Evolutionary conservation across 2,329 filamentous ascomycete genomes (phyloP).

Genomic region (Xylaria sp.): DNA sequence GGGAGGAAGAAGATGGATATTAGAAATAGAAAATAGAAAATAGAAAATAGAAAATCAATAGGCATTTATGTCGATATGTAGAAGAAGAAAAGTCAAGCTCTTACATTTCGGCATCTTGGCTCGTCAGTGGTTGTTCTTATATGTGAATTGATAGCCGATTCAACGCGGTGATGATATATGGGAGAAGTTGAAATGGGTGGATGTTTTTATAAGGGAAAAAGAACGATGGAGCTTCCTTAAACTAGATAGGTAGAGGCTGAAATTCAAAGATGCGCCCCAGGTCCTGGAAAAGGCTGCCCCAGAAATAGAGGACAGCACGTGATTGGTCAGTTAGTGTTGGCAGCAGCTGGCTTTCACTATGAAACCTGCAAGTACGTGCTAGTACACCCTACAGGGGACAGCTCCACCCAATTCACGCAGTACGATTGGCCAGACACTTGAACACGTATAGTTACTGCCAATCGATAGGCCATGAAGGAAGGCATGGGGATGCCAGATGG

Average conservation of each 20-base stretch:
- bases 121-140: constrained; percentile 24
- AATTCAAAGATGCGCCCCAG: constrained; percentile 18
- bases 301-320: not conserved
- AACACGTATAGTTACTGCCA: constrained; percentile 30
- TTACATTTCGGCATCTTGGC: constrained; percentile 86
- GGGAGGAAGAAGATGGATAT: not conserved
- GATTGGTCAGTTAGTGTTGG: not conserved
- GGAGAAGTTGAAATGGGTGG: no score
- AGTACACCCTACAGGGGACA: not conserved
- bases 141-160: not conserved
- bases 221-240: constrained; percentile 11
- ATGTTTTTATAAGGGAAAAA: constrained; percentile 12
- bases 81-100: constrained; percentile 30
- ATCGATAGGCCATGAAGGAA: constrained; percentile 7
- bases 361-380: not conserved
- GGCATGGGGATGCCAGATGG: constrained; percentile 5
- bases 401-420: constrained; percentile 7
- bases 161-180: constrained; percentile 3
- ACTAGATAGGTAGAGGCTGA: constrained; percentile 15
- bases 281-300: not conserved
- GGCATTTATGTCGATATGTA: constrained; percentile 50
- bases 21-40: constrained; percentile 4
- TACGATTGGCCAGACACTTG: constrained; percentile 32
- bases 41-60: constrained; percentile 44
- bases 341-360: not conserved